These are phyloP conservation scores for Saccharum officinarum DNA, from an alignment of 176 grass and related monocot genomes.

Conservation along the genomic window DNA sequence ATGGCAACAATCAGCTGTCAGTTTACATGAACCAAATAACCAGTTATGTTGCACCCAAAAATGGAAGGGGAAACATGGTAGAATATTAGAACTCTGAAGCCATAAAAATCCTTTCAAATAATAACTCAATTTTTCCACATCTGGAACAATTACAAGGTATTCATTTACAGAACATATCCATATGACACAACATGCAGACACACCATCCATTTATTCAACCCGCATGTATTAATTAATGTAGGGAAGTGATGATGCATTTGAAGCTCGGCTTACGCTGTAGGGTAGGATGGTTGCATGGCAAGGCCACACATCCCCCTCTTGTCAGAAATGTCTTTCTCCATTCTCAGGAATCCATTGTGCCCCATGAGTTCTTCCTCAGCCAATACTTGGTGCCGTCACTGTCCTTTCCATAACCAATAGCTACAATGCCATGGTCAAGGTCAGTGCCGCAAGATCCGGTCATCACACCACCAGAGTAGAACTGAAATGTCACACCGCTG, in stretches of 20 bases:
- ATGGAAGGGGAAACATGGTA: background rate
- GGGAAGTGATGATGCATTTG: background rate
- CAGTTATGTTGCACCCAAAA: background rate
- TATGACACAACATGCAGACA: background rate
- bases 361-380: too few relatives aligned
- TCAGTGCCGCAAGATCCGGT: too few relatives aligned
- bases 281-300: conserved; percentile 18
- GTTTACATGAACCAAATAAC: background rate
- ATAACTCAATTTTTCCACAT: background rate
- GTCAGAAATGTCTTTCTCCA: too few relatives aligned
- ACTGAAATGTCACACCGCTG: too few relatives aligned
- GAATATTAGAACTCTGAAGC: background rate
- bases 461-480: too few relatives aligned
- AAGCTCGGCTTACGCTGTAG: background rate
- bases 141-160: background rate
- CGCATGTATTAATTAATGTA: background rate
- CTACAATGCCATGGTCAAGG: too few relatives aligned
- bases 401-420: too few relatives aligned
- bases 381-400: too few relatives aligned
- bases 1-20: background rate
- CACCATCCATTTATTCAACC: too few relatives aligned
- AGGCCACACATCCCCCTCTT: background rate
- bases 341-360: too few relatives aligned
- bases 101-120: background rate
- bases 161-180: background rate